phyloP scores from a whole-genome alignment of 306 rosid species.

The Coriaria nepalensis region DNA sequence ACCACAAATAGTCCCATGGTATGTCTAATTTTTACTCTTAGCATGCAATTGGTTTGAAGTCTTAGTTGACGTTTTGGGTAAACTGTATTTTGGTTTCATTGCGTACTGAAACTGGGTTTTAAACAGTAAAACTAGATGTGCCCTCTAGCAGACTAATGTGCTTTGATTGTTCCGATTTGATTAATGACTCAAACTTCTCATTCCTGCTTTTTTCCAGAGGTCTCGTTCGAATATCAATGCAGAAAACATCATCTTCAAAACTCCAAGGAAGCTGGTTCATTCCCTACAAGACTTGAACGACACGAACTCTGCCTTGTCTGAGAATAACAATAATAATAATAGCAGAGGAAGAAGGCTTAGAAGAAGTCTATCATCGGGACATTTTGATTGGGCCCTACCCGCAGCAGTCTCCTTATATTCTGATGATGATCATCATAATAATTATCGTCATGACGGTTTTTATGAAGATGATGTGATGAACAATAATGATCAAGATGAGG shows the following conservation, averaged over 20 bases:
- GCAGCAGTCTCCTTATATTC: neutral
- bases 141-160: no score
- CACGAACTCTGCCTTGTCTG: conserved; percentile 29
- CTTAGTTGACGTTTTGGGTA: neutral
- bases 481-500: conserved; percentile 23
- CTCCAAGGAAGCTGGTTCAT: conserved; percentile 68
- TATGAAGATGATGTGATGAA: no score
- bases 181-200: neutral
- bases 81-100: neutral
- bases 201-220: conserved; percentile 35
- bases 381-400: conserved; percentile 40
- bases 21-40: conserved; percentile 13
- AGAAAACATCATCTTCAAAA: conserved; percentile 36
- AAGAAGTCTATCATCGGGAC: conserved; percentile 45
- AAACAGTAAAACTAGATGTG: no score
- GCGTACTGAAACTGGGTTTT: neutral
- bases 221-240: conserved; percentile 23
- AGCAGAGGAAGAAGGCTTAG: conserved; percentile 21
- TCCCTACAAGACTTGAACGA: conserved; percentile 55
- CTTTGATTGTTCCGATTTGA: neutral
- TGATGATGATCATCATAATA: no score
- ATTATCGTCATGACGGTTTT: no score
- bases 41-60: no score
- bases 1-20: conserved; percentile 66
- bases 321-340: conserved; percentile 5